A percentile compares a stretch with the other conserved stretches of the same genome.
phyloP scores from a whole-genome alignment of 2,329 filamentous ascomycete genomes.

The Xylariaceae sp. region DNA sequence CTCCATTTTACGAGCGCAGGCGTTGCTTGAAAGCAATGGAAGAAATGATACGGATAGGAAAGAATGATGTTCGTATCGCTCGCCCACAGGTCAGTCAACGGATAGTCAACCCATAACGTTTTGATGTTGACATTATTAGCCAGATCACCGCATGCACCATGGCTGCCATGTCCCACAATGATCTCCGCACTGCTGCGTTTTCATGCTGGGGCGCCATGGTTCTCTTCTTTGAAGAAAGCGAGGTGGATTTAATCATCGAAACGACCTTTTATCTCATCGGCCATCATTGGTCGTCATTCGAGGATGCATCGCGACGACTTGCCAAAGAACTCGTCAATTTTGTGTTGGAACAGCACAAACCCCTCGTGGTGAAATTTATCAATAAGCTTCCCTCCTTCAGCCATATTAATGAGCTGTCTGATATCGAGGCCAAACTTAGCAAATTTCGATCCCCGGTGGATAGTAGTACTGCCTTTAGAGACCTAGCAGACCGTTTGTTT shows the following conservation, averaged over 20 bases:
- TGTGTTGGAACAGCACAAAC: constrained; percentile 60
- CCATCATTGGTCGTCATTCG: constrained; percentile 71
- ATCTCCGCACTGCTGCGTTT: constrained; percentile 76
- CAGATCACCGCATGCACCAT: constrained; percentile 90
- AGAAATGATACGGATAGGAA: constrained; percentile 78
- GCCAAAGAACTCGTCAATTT: constrained; percentile 61
- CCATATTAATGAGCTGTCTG: constrained; percentile 64
- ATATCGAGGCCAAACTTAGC: constrained; percentile 63
- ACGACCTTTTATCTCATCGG: constrained; percentile 86
- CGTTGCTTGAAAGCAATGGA: constrained; percentile 79
- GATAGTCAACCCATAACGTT: not conserved
- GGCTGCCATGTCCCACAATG: constrained; percentile 70
- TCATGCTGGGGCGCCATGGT: constrained; percentile 81
- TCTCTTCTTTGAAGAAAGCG: constrained; percentile 68
- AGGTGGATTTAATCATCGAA: constrained; percentile 75
- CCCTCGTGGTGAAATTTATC: constrained; percentile 62
- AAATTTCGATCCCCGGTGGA: constrained; percentile 63
- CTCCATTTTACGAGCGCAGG: constrained; percentile 63
- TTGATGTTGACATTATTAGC: constrained; percentile 9
- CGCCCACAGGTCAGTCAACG: constrained; percentile 68
- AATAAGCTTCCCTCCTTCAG: constrained; percentile 74
- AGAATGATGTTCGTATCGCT: constrained; percentile 68
- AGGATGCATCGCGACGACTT: constrained; percentile 53
- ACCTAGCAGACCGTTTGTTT: constrained; percentile 69
- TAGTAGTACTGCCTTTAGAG: constrained; percentile 60